Evolutionary conservation across 352 stramenopile species (phyloP).

Genomic region (Globisporangium sylvaticum): DNA sequence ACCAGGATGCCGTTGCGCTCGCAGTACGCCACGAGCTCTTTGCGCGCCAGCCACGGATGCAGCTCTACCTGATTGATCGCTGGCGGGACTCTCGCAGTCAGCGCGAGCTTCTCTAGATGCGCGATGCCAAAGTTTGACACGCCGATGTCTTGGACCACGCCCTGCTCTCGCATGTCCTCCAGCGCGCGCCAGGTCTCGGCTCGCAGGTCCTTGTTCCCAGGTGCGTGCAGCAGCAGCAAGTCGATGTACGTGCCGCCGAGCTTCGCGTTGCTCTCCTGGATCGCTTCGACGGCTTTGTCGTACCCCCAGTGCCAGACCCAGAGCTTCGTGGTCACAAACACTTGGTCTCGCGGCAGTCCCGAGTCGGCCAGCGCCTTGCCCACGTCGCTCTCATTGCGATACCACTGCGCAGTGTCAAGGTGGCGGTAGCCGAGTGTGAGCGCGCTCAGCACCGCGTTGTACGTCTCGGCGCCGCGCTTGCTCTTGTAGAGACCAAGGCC

Average conservation of each 20-base stretch:
- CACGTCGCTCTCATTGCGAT: slow-evolving; percentile 84
- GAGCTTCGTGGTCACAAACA: slow-evolving; percentile 88
- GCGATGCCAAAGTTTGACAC: slow-evolving; percentile 88
- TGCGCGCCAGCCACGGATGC: slow-evolving; percentile 63
- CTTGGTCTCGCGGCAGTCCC: slow-evolving; percentile 55
- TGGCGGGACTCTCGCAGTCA: slow-evolving; percentile 46
- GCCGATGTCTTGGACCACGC: slow-evolving; percentile 75
- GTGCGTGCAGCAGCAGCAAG: slow-evolving; percentile 72
- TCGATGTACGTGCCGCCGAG: slow-evolving; percentile 80
- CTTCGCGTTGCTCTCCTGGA: slow-evolving; percentile 45
- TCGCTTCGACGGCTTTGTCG: slow-evolving; percentile 48
- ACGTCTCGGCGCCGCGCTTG: slow-evolving; percentile 40
- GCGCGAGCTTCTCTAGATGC: slow-evolving; percentile 77
- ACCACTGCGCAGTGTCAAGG: slow-evolving; percentile 88
- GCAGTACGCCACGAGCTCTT: slow-evolving; percentile 59
- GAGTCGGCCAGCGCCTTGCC: slow-evolving; percentile 68
- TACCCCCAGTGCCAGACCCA: slow-evolving; percentile 57
- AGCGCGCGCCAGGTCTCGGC: slow-evolving; percentile 51
- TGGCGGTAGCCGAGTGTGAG: slow-evolving; percentile 83
- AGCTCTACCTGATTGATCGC: slow-evolving; percentile 85
- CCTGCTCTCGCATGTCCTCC: slow-evolving; percentile 41
- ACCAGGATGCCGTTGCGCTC: slow-evolving; percentile 35
- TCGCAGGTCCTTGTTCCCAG: slow-evolving; percentile 32
- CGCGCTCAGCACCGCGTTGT: slow-evolving; percentile 41
- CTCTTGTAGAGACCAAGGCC: slow-evolving; percentile 56